Conservation (phyloP, 106 monocot genomes). For the Posidonia australis region DNA sequence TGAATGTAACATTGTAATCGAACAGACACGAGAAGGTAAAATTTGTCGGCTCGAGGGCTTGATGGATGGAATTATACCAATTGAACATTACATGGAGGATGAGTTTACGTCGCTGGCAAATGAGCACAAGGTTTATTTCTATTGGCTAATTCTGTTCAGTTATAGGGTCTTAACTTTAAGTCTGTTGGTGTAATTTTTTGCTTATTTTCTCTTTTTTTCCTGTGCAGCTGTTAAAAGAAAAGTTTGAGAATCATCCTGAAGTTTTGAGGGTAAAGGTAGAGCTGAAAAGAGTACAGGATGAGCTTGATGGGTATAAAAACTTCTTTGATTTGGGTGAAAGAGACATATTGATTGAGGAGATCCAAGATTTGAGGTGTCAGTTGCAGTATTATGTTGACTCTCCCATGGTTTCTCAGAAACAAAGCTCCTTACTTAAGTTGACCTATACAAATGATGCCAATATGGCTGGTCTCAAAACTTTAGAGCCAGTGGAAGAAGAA, state of each 20-base stretch:
- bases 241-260: slow-evolving; percentile 92
- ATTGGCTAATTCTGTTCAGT: background rate
- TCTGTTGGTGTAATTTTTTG: background rate
- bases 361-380: slow-evolving; percentile 74
- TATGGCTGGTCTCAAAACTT: slow-evolving; percentile 4
- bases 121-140: slow-evolving; percentile 65
- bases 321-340: slow-evolving; percentile 79
- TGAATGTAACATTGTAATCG: slow-evolving; percentile 81
- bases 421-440: slow-evolving; percentile 36
- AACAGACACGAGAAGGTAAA: slow-evolving; percentile 68
- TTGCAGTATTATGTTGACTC: slow-evolving; percentile 63
- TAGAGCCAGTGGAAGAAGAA: slow-evolving; percentile 40
- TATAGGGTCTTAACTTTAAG: background rate
- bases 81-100: slow-evolving; percentile 85
- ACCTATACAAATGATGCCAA: slow-evolving; percentile 19
- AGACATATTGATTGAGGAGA: slow-evolving; percentile 86
- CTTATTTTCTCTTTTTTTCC: background rate
- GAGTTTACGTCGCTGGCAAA: slow-evolving; percentile 63
- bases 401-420: slow-evolving; percentile 24
- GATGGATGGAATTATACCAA: slow-evolving; percentile 81
- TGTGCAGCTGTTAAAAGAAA: slow-evolving; percentile 62
- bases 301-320: slow-evolving; percentile 62
- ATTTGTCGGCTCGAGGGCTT: slow-evolving; percentile 83
- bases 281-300: slow-evolving; percentile 67
- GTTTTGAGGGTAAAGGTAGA: slow-evolving; percentile 60